Percentiles rank a stretch among this genome's conserved stretches.
Conservation (phyloP, 2,329 filamentous ascomycete genomes). For the Cadophora gregata region DNA sequence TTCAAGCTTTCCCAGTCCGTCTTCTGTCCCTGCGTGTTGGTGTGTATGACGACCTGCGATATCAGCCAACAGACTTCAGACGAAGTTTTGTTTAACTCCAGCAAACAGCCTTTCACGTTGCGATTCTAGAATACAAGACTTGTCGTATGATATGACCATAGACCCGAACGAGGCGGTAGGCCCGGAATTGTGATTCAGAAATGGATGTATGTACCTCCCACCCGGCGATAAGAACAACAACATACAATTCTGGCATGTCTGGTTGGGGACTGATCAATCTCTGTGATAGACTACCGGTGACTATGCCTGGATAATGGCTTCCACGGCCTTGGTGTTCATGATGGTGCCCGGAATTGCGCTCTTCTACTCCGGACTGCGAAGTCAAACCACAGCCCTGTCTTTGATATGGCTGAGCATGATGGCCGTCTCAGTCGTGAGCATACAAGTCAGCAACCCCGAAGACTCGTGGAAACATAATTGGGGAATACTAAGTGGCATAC, state of each 20-base stretch:
- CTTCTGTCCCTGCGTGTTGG: slow-evolving; percentile 1
- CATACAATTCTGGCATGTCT: neutral
- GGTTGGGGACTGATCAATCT: neutral
- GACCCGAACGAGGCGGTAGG: slow-evolving; percentile 7
- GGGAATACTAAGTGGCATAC: slow-evolving; percentile 56
- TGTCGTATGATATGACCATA: slow-evolving; percentile 12
- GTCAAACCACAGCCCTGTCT: slow-evolving; percentile 84
- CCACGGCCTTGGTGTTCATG: slow-evolving; percentile 80
- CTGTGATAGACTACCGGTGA: slow-evolving; percentile 7
- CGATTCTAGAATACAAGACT: neutral
- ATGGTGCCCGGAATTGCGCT: slow-evolving; percentile 91
- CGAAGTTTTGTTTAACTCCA: neutral
- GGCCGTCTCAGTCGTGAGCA: slow-evolving; percentile 76
- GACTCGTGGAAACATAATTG: neutral
- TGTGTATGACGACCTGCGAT: slow-evolving; percentile 14
- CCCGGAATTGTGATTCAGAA: slow-evolving; percentile 6
- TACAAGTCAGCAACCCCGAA: slow-evolving; percentile 13
- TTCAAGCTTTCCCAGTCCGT: slow-evolving; percentile 9
- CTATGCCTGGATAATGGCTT: slow-evolving; percentile 74
- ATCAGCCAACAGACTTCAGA: neutral
- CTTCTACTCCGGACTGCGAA: slow-evolving; percentile 88
- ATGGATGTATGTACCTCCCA: slow-evolving; percentile 16
- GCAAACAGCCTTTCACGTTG: neutral
- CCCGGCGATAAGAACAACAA: slow-evolving; percentile 10
- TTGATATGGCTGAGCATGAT: slow-evolving; percentile 91